A percentile compares a stretch with the other conserved stretches of the same genome.
phyloP scores from a whole-genome alignment of 2,329 filamentous ascomycete species.

The Epichloe amarillans region DNA sequence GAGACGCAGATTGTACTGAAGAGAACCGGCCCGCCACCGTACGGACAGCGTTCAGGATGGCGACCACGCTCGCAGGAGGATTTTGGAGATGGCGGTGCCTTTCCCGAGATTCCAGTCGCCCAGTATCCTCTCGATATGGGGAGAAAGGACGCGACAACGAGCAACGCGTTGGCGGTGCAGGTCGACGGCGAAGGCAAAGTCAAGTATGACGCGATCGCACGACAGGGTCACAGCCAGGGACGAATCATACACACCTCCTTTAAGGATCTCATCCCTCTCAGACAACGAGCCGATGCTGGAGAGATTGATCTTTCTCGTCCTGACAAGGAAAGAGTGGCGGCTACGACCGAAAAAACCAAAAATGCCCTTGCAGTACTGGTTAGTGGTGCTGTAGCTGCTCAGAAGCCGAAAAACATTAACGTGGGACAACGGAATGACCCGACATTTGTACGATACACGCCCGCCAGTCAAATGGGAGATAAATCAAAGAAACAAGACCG shows the following conservation, averaged over 20 bases:
- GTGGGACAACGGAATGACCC: constrained; percentile 68
- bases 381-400: constrained; percentile 72
- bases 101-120: constrained; percentile 83
- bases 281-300: constrained; percentile 84
- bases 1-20: constrained; percentile 75
- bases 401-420: constrained; percentile 93
- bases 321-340: constrained; percentile 69
- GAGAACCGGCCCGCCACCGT: constrained; percentile 73
- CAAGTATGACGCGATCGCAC: constrained; percentile 90
- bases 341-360: constrained; percentile 77
- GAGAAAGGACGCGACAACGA: constrained; percentile 56
- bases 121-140: constrained; percentile 97
- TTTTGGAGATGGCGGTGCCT: constrained; percentile 91
- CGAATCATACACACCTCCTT: constrained; percentile 90
- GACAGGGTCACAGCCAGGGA: constrained; percentile 71
- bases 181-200: constrained; percentile 87
- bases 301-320: constrained; percentile 81
- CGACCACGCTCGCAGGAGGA: constrained; percentile 78
- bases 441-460: constrained; percentile 91
- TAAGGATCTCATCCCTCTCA: constrained; percentile 88
- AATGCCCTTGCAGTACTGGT: constrained; percentile 73
- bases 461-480: constrained; percentile 91
- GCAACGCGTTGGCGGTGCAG: constrained; percentile 83
- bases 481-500: constrained; percentile 78
- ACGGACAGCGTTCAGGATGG: constrained; percentile 81